These are phyloP conservation scores for Ochetophila trinervis DNA, from an alignment of 306 rosid genomes.

Conservation along the genomic window DNA sequence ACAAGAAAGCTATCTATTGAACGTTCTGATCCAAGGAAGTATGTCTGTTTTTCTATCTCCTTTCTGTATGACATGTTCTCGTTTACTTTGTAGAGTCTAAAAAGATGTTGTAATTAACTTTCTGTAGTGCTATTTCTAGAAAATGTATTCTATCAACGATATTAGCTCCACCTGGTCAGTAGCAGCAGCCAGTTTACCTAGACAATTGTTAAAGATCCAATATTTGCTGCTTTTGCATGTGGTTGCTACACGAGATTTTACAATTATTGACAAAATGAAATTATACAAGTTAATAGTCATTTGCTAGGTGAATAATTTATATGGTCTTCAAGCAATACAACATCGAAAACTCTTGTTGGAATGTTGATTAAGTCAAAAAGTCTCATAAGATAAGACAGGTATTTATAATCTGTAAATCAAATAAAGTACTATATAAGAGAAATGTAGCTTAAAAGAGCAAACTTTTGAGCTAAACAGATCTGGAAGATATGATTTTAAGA, in stretches of 20 bases:
- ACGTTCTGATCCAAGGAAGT: slow-evolving; percentile 60
- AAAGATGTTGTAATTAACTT: too few species aligned
- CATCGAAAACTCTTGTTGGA: too few species aligned
- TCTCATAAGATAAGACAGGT: too few species aligned
- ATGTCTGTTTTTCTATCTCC: slow-evolving; percentile 25
- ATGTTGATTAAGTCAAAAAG: too few species aligned
- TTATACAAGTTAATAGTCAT: neutral
- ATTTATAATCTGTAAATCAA: too few species aligned
- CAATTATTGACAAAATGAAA: neutral
- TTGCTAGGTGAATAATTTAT: too few species aligned
- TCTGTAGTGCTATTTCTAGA: neutral
- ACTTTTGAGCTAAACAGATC: neutral
- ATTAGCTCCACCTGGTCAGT: neutral
- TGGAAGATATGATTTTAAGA: too few species aligned
- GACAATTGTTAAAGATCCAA: slow-evolving; percentile 2
- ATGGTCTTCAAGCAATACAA: too few species aligned
- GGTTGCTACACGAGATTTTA: neutral
- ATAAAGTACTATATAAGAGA: neutral
- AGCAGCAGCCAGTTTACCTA: neutral
- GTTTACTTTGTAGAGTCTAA: too few species aligned
- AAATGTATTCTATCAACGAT: neutral
- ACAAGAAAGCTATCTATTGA: slow-evolving; percentile 56
- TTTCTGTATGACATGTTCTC: neutral
- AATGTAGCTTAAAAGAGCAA: neutral
- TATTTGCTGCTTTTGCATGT: neutral